A percentile compares a stretch with the other conserved stretches of the same genome.
Evolutionary conservation across 495 filamentous ascomycete genomes (phyloP).

Genomic region (Penicillium daleae): DNA sequence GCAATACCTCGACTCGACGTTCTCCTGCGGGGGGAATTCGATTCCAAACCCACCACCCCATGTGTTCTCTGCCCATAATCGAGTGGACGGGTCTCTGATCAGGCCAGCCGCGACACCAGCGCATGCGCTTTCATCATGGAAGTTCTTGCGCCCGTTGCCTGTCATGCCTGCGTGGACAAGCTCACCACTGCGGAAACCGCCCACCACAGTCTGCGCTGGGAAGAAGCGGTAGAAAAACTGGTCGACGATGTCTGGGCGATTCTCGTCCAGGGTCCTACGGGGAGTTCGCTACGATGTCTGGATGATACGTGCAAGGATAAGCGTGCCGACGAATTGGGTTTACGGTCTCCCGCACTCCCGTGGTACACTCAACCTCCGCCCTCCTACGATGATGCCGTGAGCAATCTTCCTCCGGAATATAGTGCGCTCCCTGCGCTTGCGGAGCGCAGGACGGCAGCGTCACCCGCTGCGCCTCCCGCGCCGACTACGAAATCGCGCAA

Average conservation of each 20-base stretch:
- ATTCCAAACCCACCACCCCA: constrained; percentile 17
- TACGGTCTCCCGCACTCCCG: constrained; percentile 20
- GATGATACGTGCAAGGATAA: constrained; percentile 7
- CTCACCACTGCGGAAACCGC: constrained; percentile 1
- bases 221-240: constrained; percentile 14
- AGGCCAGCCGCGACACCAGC: constrained; percentile 12
- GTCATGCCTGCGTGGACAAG: constrained; percentile 6
- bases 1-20: constrained; percentile 6
- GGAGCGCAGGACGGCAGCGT: constrained; percentile 21
- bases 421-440: constrained; percentile 35
- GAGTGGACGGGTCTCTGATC: constrained; percentile 23
- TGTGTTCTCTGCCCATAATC: constrained; percentile 22
- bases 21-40: constrained; percentile 18
- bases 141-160: constrained; percentile 7
- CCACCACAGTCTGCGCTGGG: background rate
- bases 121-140: constrained; percentile 30
- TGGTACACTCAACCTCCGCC: constrained; percentile 42
- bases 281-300: too few relatives aligned
- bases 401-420: constrained; percentile 51
- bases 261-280: constrained; percentile 4
- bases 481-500: constrained; percentile 40
- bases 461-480: constrained; percentile 21
- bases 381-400: constrained; percentile 47
- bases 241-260: constrained; percentile 23
- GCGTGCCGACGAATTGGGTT: constrained; percentile 21